Percentiles rank a stretch among this genome's conserved stretches.
These are phyloP conservation scores for Metarhizium rileyi DNA, from an alignment of 2,329 filamentous ascomycete species.

Conservation along the genomic window DNA sequence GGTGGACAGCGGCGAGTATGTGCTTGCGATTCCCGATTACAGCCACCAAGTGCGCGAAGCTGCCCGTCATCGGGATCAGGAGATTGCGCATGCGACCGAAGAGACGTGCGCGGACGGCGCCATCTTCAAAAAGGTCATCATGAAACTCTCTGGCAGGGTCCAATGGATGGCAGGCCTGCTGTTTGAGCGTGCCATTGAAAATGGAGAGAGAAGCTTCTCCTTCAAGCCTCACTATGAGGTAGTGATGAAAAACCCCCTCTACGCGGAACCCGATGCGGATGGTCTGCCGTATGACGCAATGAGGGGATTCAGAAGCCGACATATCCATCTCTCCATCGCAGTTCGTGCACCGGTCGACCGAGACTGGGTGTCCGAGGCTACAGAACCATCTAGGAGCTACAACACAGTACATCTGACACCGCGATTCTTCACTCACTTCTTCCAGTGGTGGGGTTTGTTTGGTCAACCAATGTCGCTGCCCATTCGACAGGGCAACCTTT, in stretches of 20 bases:
- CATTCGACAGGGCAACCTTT: constrained; percentile 82
- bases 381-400: constrained; percentile 77
- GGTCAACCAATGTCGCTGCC: constrained; percentile 90
- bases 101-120: constrained; percentile 62
- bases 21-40: constrained; percentile 89
- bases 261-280: constrained; percentile 51
- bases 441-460: constrained; percentile 95
- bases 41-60: constrained; percentile 73
- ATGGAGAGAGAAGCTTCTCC: constrained; percentile 67
- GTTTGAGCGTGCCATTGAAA: constrained; percentile 74
- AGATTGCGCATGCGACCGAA: constrained; percentile 50
- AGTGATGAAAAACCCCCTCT: constrained; percentile 69
- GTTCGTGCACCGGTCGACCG: constrained; percentile 79
- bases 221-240: constrained; percentile 93
- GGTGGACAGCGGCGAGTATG: constrained; percentile 89
- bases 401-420: constrained; percentile 93
- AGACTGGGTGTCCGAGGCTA: constrained; percentile 71
- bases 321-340: constrained; percentile 91
- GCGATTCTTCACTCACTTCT: constrained; percentile 97
- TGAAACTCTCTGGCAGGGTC: constrained; percentile 96
- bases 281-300: constrained; percentile 75
- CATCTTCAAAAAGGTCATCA: constrained; percentile 95
- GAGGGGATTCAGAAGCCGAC: constrained; percentile 87
- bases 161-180: constrained; percentile 86
- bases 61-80: constrained; percentile 37